phyloP scores from a whole-genome alignment of 2,329 filamentous ascomycete species.

The Boeremia exigua region DNA sequence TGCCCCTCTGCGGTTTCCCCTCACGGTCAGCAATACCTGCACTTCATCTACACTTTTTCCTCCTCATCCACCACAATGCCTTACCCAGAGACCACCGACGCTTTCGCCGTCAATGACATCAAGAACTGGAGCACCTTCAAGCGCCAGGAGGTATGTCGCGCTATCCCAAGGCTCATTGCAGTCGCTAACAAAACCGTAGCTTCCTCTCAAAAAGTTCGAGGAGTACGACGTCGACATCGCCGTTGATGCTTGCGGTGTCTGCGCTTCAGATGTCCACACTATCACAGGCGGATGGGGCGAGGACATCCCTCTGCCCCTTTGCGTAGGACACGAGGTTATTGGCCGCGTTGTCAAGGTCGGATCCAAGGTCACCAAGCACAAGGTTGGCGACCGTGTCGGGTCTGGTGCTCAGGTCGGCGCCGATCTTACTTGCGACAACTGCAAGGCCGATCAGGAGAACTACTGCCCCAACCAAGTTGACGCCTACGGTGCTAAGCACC shows the following conservation, averaged over 20 bases:
- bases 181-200: slow-evolving; percentile 54
- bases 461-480: slow-evolving; percentile 59
- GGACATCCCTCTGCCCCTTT: slow-evolving; percentile 65
- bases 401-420: slow-evolving; percentile 59
- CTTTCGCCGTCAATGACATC: slow-evolving; percentile 57
- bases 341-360: slow-evolving; percentile 58
- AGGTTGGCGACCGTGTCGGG: slow-evolving; percentile 55
- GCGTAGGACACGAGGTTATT: slow-evolving; percentile 69
- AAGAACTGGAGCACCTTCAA: slow-evolving; percentile 69
- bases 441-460: slow-evolving; percentile 61
- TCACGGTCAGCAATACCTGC: slow-evolving; percentile 12
- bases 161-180: background rate
- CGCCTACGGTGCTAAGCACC: slow-evolving; percentile 58
- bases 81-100: slow-evolving; percentile 59
- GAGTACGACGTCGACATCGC: slow-evolving; percentile 88
- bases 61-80: slow-evolving; percentile 48
- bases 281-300: slow-evolving; percentile 67
- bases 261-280: slow-evolving; percentile 57
- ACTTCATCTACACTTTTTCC: slow-evolving; percentile 4
- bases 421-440: slow-evolving; percentile 58
- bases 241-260: slow-evolving; percentile 67
- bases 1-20: slow-evolving; percentile 34
- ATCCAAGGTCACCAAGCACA: slow-evolving; percentile 57
- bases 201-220: slow-evolving; percentile 83
- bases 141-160: slow-evolving; percentile 58